phyloP scores from a whole-genome alignment of 192 early-diverging fungal genomes.

The Podila minutissima region DNA sequence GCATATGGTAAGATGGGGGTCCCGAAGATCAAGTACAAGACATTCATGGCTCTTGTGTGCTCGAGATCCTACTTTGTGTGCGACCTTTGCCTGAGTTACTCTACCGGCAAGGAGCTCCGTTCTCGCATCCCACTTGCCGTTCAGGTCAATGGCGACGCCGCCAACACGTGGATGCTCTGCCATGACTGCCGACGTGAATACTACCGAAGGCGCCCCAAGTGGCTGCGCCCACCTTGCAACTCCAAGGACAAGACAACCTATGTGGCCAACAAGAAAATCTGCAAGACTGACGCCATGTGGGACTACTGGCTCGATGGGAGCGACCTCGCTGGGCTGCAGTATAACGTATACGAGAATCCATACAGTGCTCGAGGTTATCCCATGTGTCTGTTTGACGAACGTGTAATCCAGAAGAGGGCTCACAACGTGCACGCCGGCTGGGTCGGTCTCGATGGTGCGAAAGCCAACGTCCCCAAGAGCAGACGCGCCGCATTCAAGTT shows the following conservation, averaged over 20 bases:
- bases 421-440: neutral
- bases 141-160: neutral
- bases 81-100: conserved; percentile 10
- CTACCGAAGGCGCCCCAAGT: too few species aligned
- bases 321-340: too few species aligned
- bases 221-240: too few species aligned
- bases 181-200: neutral
- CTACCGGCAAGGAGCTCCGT: neutral
- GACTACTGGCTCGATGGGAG: too few species aligned
- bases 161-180: neutral
- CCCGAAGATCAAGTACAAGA: conserved; percentile 6
- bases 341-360: too few species aligned
- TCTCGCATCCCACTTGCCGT: conserved; percentile 25
- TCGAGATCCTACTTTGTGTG: conserved; percentile 15
- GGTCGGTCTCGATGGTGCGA: neutral
- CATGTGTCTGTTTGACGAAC: neutral
- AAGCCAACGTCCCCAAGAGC: neutral
- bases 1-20: neutral
- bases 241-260: too few species aligned
- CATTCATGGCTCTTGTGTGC: conserved; percentile 22
- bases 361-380: neutral
- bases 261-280: too few species aligned
- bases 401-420: neutral
- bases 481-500: neutral
- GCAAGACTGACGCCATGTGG: too few species aligned